Conservation (phyloP, 441 rosid species). For the Populus tomentosa region DNA sequence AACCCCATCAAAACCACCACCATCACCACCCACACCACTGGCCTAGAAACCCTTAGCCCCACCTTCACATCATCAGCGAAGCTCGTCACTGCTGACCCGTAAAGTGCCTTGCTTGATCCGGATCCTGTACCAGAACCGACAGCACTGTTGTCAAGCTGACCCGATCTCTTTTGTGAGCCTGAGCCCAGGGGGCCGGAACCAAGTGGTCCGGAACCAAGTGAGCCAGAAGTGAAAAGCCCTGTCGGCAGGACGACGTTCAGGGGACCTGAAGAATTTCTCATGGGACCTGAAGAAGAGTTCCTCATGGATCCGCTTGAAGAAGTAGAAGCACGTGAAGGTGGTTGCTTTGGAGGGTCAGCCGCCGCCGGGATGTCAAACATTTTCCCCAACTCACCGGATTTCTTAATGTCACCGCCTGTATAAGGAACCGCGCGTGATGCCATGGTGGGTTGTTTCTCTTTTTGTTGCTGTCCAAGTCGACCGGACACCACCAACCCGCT, state of each 20-base stretch:
- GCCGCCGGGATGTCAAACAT: conserved; percentile 66
- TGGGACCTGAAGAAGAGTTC: conserved; percentile 63
- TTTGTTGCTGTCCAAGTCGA: conserved; percentile 40
- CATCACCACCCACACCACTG: conserved; percentile 59
- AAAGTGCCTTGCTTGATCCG: conserved; percentile 39
- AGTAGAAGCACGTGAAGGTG: conserved; percentile 49
- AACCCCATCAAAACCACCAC: conserved; percentile 61
- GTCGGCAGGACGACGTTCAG: conserved; percentile 63
- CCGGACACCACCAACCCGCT: conserved; percentile 69
- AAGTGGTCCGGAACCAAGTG: conserved; percentile 29
- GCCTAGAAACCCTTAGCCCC: conserved; percentile 67
- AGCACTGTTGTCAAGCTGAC: conserved; percentile 33
- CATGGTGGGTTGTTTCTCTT: conserved; percentile 62
- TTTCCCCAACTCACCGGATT: conserved; percentile 24
- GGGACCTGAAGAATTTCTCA: conserved; percentile 67
- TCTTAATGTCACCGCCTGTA: conserved; percentile 15
- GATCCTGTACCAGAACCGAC: conserved; percentile 22
- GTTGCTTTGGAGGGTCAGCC: conserved; percentile 23
- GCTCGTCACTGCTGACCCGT: conserved; percentile 81
- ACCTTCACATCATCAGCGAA: conserved; percentile 58
- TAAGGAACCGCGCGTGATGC: conserved; percentile 59
- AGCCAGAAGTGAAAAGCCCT: conserved; percentile 82
- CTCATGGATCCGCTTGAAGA: conserved; percentile 79
- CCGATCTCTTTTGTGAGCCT: conserved; percentile 52
- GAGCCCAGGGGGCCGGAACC: conserved; percentile 30